Evolutionary conservation across 2,329 filamentous ascomycete species (phyloP).

Genomic region (Sporothrix inflata): DNA sequence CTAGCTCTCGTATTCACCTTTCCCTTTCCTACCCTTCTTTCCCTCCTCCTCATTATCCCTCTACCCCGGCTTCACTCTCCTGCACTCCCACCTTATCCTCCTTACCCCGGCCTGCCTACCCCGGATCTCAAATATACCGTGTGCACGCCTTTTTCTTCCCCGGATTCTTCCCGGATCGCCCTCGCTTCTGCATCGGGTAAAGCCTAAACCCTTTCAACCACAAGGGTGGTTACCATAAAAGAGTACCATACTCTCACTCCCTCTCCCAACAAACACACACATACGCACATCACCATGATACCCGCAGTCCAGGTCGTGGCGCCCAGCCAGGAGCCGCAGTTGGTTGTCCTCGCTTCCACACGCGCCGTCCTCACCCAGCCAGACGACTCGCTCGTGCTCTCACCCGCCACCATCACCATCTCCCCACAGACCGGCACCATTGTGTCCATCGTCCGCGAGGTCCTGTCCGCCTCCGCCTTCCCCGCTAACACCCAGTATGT

Average conservation of each 20-base stretch:
- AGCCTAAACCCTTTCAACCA: neutral
- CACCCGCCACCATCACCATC: conserved; percentile 80
- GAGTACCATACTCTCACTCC: neutral
- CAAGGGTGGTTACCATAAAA: neutral
- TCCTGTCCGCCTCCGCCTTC: conserved; percentile 78
- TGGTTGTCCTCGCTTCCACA: conserved; percentile 81
- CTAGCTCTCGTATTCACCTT: neutral
- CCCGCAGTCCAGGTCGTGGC: conserved; percentile 41
- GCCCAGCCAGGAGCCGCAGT: conserved; percentile 35
- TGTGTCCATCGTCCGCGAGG: conserved; percentile 69
- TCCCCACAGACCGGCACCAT: conserved; percentile 84
- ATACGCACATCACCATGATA: neutral
- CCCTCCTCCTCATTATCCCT: neutral
- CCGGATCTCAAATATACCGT: conserved; percentile 22
- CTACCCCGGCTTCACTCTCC: neutral
- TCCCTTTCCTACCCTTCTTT: neutral
- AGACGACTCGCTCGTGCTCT: conserved; percentile 64
- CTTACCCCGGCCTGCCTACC: conserved; percentile 22
- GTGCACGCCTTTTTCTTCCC: conserved; percentile 15
- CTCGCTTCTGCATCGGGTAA: conserved; percentile 19
- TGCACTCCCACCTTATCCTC: neutral
- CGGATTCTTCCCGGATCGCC: conserved; percentile 18
- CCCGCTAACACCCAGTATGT: conserved; percentile 73
- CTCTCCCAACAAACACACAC: neutral
- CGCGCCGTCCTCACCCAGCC: conserved; percentile 78